A percentile compares a stretch with the other conserved stretches of the same genome.
Conservation (phyloP, 2,329 filamentous ascomycete genomes). For the Microsporum canis region DNA sequence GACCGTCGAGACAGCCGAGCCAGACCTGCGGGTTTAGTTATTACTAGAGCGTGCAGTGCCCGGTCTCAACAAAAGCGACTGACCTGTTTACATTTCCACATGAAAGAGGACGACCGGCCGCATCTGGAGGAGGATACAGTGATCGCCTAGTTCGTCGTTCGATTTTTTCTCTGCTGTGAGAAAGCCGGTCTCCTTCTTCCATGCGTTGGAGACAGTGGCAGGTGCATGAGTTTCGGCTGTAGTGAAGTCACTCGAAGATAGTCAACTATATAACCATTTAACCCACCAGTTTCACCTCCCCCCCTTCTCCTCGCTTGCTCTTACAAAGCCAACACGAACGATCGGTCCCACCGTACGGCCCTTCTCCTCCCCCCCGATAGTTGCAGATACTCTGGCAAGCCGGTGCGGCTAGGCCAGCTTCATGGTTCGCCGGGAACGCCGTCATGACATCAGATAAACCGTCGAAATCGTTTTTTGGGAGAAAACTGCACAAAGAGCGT, state of each 20-base stretch:
- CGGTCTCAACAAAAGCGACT: background rate
- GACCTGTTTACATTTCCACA: background rate
- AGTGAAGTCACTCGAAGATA: background rate
- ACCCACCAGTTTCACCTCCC: background rate
- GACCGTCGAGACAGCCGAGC: background rate
- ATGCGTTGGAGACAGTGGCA: background rate
- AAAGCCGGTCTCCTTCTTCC: background rate
- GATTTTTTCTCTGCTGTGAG: background rate
- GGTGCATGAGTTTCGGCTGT: background rate
- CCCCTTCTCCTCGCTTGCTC: background rate
- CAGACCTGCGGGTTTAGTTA: background rate
- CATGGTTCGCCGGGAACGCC: background rate
- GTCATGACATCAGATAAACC: conserved; percentile 55
- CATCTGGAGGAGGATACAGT: conserved; percentile 1
- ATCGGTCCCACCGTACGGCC: background rate
- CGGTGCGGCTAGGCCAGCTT: background rate
- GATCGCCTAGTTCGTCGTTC: background rate
- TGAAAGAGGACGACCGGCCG: conserved; percentile 2
- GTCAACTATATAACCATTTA: background rate
- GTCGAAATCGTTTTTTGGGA: conserved; percentile 76
- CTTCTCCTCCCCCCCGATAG: background rate
- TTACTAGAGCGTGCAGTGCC: background rate
- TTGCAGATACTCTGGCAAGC: background rate
- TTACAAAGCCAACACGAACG: background rate
- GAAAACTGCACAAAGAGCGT: conserved; percentile 65